phyloP scores from a whole-genome alignment of 176 grass and related monocot genomes.

The Eleusine indica region DNA sequence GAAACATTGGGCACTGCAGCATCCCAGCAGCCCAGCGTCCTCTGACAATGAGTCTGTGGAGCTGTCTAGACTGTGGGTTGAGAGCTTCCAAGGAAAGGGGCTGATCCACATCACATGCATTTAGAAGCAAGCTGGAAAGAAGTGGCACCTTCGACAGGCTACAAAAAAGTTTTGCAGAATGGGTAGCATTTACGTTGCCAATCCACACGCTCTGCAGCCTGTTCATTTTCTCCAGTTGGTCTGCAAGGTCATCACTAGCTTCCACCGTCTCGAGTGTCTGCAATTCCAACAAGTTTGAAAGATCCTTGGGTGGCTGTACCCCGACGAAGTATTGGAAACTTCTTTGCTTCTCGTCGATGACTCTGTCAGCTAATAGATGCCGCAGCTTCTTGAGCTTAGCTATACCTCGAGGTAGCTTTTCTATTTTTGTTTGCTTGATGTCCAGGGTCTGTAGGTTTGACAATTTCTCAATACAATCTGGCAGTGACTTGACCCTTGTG shows the following conservation, averaged over 20 bases:
- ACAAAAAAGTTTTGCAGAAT: constrained; percentile 36
- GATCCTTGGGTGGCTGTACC: not conserved
- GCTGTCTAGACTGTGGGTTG: not conserved
- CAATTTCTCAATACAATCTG: constrained; percentile 37
- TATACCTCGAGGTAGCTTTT: constrained; percentile 25
- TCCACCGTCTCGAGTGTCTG: constrained; percentile 31
- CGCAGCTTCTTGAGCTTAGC: constrained; percentile 31
- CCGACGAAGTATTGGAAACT: not conserved
- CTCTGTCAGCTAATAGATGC: constrained; percentile 12
- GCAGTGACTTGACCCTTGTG: constrained; percentile 41
- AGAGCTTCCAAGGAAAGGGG: constrained; percentile 23
- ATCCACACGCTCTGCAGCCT: constrained; percentile 38
- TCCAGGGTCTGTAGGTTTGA: constrained; percentile 41
- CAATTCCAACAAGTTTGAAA: constrained; percentile 18
- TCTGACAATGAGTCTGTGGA: constrained; percentile 15
- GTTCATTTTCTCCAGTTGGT: constrained; percentile 30
- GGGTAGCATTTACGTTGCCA: not conserved
- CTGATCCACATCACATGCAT: constrained; percentile 40
- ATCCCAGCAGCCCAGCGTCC: constrained; percentile 8
- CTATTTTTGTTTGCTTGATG: constrained; percentile 18
- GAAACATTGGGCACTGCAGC: constrained; percentile 37
- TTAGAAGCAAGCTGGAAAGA: constrained; percentile 24
- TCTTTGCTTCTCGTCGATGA: not conserved
- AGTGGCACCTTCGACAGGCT: constrained; percentile 32
- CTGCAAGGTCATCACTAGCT: constrained; percentile 21